phyloP scores from a whole-genome alignment of 345 rosid genomes.

The Ceriops tagal region DNA sequence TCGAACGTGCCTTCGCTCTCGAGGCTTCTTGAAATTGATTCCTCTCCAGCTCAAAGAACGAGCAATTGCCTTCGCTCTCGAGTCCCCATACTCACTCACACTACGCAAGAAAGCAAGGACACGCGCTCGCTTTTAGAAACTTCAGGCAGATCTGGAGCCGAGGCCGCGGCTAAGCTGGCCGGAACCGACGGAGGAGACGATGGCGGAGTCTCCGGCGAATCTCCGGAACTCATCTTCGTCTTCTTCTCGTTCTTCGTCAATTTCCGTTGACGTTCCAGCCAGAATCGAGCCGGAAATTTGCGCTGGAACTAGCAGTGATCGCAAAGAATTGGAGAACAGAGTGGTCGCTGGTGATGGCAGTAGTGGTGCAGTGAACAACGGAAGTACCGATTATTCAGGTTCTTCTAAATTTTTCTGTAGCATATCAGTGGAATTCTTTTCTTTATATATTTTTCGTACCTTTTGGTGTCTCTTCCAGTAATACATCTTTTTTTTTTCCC shows the following conservation, averaged over 20 bases:
- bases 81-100: conserved; percentile 9
- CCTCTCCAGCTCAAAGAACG: not conserved
- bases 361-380: conserved; percentile 29
- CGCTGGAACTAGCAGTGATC: conserved; percentile 30
- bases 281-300: conserved; percentile 37
- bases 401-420: conserved; percentile 18
- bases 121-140: not conserved
- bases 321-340: conserved; percentile 29
- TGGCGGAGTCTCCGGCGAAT: conserved; percentile 48
- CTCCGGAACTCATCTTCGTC: conserved; percentile 23
- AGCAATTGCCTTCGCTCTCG: not conserved
- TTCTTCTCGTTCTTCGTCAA: conserved; percentile 30
- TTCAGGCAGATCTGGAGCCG: conserved; percentile 46
- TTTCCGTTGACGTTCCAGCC: conserved; percentile 36
- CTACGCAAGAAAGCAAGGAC: not conserved
- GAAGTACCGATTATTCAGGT: conserved; percentile 41
- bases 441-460: not conserved
- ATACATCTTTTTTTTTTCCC: not conserved
- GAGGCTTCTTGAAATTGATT: not conserved
- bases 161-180: conserved; percentile 16
- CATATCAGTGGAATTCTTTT: not conserved
- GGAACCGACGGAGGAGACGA: conserved; percentile 21
- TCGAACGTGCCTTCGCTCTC: conserved; percentile 9
- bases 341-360: conserved; percentile 20
- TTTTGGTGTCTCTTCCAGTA: not conserved